Evolutionary conservation across 768 basidiomycete species (phyloP).

Genomic region (Kwoniella pini): DNA sequence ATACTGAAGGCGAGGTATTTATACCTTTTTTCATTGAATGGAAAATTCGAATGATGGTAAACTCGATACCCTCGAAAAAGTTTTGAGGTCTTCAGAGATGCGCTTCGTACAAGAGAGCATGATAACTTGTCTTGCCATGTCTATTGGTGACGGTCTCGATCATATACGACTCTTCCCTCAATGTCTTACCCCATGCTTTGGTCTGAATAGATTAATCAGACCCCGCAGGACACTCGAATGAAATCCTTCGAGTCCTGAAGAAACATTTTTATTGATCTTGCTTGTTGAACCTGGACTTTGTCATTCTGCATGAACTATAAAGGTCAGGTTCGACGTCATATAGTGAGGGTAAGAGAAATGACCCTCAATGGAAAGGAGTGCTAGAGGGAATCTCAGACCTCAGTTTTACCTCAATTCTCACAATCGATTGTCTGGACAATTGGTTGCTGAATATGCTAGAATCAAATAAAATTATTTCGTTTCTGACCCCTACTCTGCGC

Average conservation of each 20-base stretch:
- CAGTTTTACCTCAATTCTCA: conserved; percentile 6
- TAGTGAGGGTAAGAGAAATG: no score
- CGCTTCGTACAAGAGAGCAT: no score
- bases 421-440: conserved; percentile 10
- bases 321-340: not conserved
- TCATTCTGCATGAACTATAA: not conserved
- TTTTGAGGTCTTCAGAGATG: conserved; percentile 1
- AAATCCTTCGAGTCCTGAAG: not conserved
- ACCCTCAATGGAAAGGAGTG: not conserved
- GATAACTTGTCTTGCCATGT: not conserved
- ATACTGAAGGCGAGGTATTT: conserved; percentile 5
- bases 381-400: no score
- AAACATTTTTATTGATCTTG: not conserved
- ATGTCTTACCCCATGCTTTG: conserved; percentile 1
- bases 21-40: conserved; percentile 8
- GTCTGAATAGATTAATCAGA: not conserved
- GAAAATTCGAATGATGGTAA: not conserved
- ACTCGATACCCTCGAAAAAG: conserved; percentile 1
- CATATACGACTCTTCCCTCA: no score
- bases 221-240: conserved; percentile 2
- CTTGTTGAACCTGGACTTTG: not conserved
- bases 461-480: not conserved
- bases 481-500: conserved; percentile 3
- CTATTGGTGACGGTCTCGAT: not conserved
- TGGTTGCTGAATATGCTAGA: no score